Conservation (phyloP, 2,329 filamentous ascomycete species). For the Pyrenophora teres region DNA sequence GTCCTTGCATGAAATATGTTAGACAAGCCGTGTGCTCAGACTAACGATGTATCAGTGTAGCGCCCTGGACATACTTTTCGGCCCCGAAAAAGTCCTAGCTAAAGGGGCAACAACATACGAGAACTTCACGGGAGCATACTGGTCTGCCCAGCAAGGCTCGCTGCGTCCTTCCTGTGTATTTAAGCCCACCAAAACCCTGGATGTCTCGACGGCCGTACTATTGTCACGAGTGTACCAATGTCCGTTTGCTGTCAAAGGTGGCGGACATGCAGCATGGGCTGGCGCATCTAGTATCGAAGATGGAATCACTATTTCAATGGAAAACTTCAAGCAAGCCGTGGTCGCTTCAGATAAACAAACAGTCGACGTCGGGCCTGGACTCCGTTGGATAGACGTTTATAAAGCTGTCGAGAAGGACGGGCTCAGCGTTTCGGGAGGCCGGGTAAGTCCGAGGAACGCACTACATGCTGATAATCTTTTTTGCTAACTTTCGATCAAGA, state of each 20-base stretch:
- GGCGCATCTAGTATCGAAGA: constrained; percentile 49
- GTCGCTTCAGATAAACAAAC: constrained; percentile 32
- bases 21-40: background rate
- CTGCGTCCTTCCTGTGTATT: constrained; percentile 31
- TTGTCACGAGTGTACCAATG: constrained; percentile 24
- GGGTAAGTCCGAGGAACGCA: constrained; percentile 3
- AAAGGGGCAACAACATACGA: constrained; percentile 11
- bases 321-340: constrained; percentile 31
- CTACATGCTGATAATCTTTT: no score
- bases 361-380: constrained; percentile 31
- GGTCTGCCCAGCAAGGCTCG: constrained; percentile 31
- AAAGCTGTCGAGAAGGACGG: constrained; percentile 25
- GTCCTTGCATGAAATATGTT: background rate
- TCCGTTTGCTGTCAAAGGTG: constrained; percentile 51
- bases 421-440: constrained; percentile 33
- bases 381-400: constrained; percentile 39
- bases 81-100: constrained; percentile 12
- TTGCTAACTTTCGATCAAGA: background rate
- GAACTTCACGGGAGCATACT: constrained; percentile 17
- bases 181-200: constrained; percentile 11
- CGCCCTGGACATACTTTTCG: constrained; percentile 20
- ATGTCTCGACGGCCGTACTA: constrained; percentile 21
- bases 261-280: constrained; percentile 48
- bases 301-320: constrained; percentile 52
- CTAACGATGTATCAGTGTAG: constrained; percentile 17